phyloP scores from a whole-genome alignment of 1,139 yeast genomes.

The Chernovozyma aurita region DNA sequence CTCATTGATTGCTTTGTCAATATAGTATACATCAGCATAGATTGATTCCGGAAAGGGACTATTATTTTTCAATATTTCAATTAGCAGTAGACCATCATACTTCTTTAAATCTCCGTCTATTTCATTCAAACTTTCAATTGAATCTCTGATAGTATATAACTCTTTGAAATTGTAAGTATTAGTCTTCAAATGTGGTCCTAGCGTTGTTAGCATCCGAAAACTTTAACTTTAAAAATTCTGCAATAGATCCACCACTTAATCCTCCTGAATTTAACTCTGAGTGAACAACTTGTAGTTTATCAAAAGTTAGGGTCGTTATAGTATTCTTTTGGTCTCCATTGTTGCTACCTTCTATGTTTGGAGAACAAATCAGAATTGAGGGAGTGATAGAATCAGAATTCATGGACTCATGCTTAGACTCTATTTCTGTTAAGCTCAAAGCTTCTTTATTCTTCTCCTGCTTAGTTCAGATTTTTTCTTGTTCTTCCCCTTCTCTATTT shows the following conservation, averaged over 20 bases:
- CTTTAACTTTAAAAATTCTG: conserved; percentile 11
- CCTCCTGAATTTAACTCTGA: conserved; percentile 10
- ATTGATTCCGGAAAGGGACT: conserved; percentile 10
- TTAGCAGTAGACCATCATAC: conserved; percentile 8
- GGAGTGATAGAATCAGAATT: conserved; percentile 2
- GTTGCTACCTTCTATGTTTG: not conserved
- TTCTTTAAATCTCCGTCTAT: not conserved
- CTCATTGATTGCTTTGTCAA: conserved; percentile 13
- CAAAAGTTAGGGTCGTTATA: too few species aligned
- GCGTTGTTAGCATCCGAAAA: conserved; percentile 6
- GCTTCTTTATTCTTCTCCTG: too few species aligned
- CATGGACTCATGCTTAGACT: not conserved
- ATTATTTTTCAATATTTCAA: conserved; percentile 10
- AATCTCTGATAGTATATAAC: conserved; percentile 10
- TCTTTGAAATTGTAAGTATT: conserved; percentile 11
- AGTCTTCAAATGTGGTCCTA: not conserved
- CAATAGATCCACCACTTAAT: conserved; percentile 14
- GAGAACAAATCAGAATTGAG: not conserved
- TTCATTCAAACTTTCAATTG: conserved; percentile 6
- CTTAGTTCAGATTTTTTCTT: too few species aligned
- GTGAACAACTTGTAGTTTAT: conserved; percentile 1
- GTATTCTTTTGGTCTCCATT: too few species aligned
- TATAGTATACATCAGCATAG: conserved; percentile 13
- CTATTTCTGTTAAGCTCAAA: too few species aligned
- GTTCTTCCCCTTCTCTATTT: too few species aligned